These are phyloP conservation scores for Skeletonema menzelii DNA, from an alignment of 108 stramenopile genomes.

Conservation along the genomic window DNA sequence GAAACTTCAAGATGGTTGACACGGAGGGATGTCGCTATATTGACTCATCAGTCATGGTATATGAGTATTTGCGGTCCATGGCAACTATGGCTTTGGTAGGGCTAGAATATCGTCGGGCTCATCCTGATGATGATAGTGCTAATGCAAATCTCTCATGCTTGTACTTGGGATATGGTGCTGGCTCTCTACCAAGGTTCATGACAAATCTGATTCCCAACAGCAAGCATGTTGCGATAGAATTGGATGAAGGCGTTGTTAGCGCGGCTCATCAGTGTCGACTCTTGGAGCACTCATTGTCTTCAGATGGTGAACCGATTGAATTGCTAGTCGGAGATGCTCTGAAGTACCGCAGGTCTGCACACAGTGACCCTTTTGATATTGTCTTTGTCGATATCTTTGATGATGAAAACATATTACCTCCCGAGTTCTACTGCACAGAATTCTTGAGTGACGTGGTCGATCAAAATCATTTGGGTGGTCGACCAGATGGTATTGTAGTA, in stretches of 20 bases:
- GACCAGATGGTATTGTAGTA: neutral
- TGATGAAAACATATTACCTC: constrained; percentile 9
- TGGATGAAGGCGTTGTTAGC: constrained; percentile 11
- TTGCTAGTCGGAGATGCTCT: constrained; percentile 7
- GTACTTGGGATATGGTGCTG: constrained; percentile 19
- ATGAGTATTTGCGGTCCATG: constrained; percentile 8
- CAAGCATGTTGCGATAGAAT: constrained; percentile 10
- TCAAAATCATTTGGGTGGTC: neutral
- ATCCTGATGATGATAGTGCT: neutral
- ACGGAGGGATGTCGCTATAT: neutral
- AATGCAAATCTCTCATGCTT: constrained; percentile 1
- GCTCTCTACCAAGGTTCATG: constrained; percentile 5
- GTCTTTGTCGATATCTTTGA: constrained; percentile 25
- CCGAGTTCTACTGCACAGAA: neutral
- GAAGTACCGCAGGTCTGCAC: neutral
- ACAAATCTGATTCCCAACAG: neutral
- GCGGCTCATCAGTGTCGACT: neutral
- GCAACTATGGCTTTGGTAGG: constrained; percentile 7
- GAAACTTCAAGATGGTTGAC: neutral
- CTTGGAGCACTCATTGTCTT: neutral
- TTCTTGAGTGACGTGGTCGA: neutral
- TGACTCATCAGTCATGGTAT: neutral
- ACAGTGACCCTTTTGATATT: constrained; percentile 8
- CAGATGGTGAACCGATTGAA: neutral
- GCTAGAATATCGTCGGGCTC: neutral